Evolutionary conservation across 2,329 filamentous ascomycete genomes (phyloP).

Genomic region (Colletotrichum musicola): DNA sequence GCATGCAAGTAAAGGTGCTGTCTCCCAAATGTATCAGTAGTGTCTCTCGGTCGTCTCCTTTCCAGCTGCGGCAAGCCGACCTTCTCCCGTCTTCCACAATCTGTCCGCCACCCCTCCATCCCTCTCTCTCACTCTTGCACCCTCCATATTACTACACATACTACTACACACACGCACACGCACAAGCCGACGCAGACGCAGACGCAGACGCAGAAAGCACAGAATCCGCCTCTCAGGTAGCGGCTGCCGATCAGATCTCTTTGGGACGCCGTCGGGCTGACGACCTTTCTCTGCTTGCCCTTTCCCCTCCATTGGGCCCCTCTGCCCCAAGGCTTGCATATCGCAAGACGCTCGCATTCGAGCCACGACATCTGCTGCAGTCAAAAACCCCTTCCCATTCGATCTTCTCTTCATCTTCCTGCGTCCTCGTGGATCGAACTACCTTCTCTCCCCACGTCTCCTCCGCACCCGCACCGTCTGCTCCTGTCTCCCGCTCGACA

Average conservation of each 20-base stretch:
- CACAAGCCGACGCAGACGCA: no score
- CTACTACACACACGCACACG: not conserved
- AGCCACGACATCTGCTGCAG: conserved; percentile 55
- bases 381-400: conserved; percentile 45
- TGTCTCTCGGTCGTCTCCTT: not conserved
- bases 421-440: conserved; percentile 38
- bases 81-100: conserved; percentile 27
- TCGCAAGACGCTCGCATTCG: conserved; percentile 52
- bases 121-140: not conserved
- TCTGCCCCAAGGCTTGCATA: conserved; percentile 39
- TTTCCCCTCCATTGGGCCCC: conserved; percentile 38
- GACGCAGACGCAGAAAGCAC: not conserved
- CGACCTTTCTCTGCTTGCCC: conserved; percentile 22
- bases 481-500: conserved; percentile 28
- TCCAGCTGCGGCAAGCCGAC: conserved; percentile 5
- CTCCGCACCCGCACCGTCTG: conserved; percentile 19
- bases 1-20: not conserved
- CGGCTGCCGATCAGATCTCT: conserved; percentile 18
- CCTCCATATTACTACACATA: not conserved
- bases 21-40: not conserved
- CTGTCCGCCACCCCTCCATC: not conserved
- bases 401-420: conserved; percentile 33
- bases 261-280: conserved; percentile 37
- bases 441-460: conserved; percentile 36
- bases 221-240: conserved; percentile 1